These are phyloP conservation scores for Trichoderma sp. DNA, from an alignment of 2,329 filamentous ascomycete genomes.

Conservation along the genomic window DNA sequence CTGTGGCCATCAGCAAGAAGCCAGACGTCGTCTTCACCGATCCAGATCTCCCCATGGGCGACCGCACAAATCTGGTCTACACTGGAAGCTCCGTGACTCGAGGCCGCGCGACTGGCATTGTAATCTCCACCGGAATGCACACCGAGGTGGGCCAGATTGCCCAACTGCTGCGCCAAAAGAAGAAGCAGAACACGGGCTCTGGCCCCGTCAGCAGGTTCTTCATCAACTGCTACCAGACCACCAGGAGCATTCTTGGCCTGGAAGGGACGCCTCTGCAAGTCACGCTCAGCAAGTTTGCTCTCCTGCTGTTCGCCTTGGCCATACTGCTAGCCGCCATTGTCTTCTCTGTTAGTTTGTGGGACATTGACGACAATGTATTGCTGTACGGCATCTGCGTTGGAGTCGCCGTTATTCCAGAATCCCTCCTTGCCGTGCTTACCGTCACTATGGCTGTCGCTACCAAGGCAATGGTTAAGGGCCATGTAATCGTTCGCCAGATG, in stretches of 20 bases:
- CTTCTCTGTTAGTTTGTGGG: constrained; percentile 56
- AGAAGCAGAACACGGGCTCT: constrained; percentile 40
- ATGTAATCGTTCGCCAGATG: constrained; percentile 65
- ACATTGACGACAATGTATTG: constrained; percentile 54
- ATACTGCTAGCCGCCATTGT: constrained; percentile 59
- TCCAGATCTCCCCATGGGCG: constrained; percentile 59
- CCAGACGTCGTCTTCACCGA: constrained; percentile 53
- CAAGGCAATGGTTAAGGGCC: constrained; percentile 60
- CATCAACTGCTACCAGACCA: constrained; percentile 42
- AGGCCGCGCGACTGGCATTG: constrained; percentile 65
- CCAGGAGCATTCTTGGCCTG: constrained; percentile 58
- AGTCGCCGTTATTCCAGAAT: constrained; percentile 63
- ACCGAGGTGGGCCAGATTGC: constrained; percentile 76
- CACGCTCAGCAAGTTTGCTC: constrained; percentile 80
- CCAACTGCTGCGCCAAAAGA: constrained; percentile 59
- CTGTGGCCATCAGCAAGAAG: constrained; percentile 64
- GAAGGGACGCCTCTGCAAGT: constrained; percentile 81
- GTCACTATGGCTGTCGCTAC: constrained; percentile 68
- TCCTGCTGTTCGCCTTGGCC: constrained; percentile 72
- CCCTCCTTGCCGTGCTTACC: constrained; percentile 66
- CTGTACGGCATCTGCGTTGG: constrained; percentile 60
- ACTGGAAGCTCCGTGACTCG: constrained; percentile 70
- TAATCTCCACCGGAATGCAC: constrained; percentile 67
- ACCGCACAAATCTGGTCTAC: constrained; percentile 68
- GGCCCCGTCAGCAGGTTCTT: constrained; percentile 44